A percentile compares a stretch with the other conserved stretches of the same genome.
Evolutionary conservation across 768 basidiomycete genomes (phyloP).

Genomic region (Trametes cingulata): DNA sequence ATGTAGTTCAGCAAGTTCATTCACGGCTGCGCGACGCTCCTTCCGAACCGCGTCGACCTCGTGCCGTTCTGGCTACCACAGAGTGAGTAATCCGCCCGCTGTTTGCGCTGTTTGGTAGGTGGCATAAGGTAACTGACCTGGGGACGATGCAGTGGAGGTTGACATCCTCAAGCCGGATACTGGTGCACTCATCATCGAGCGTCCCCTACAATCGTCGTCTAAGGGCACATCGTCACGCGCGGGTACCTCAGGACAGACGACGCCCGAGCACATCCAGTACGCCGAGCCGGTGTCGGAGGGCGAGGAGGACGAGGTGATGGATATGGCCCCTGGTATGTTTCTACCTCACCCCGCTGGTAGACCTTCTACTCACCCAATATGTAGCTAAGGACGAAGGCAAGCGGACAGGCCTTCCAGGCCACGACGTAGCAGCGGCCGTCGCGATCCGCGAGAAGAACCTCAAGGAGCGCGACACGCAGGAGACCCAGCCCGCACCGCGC

Average conservation of each 20-base stretch:
- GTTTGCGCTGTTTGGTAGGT: background rate
- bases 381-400: constrained; percentile 73
- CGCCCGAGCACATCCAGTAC: constrained; percentile 51
- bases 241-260: constrained; percentile 45
- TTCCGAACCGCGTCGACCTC: constrained; percentile 91
- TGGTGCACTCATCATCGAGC: constrained; percentile 64
- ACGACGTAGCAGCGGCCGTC: constrained; percentile 80
- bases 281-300: constrained; percentile 94
- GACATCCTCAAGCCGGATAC: constrained; percentile 94
- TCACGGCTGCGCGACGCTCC: constrained; percentile 90
- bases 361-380: background rate
- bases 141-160: constrained; percentile 68
- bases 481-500: constrained; percentile 1
- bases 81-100: constrained; percentile 57
- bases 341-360: background rate
- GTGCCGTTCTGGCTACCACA: constrained; percentile 99
- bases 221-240: constrained; percentile 42
- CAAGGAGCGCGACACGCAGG: constrained; percentile 37
- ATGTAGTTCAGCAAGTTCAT: constrained; percentile 75
- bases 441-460: constrained; percentile 84
- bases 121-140: background rate
- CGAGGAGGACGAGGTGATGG: constrained; percentile 83
- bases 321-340: constrained; percentile 52
- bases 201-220: constrained; percentile 57
- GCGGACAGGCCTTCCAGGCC: constrained; percentile 72